Evolutionary conservation across 371 early-diverging fungal genomes (phyloP), one percentile per base, ranked within the genome.

Genomic region (Mortierella sp.): DNA sequence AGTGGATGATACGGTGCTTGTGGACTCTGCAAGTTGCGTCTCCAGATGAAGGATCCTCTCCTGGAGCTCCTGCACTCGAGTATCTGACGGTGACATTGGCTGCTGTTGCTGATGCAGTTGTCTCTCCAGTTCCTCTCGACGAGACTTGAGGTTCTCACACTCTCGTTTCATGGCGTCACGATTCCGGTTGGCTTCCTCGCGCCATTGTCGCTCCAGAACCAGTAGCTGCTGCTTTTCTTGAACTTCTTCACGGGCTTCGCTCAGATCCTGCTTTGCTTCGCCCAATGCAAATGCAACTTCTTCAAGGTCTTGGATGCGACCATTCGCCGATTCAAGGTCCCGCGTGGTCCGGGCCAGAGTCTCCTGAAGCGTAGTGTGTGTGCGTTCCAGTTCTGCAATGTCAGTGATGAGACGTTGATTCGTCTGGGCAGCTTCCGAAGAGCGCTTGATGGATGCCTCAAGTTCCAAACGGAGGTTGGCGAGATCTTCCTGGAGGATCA

Each of bases 401-500:
- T 45, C 31, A 13, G 48, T 29, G 39, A 62, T 79, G 41, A 53
- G 28, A 37, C 56, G 58, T 29, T 60, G 57, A 25, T 69, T 57
- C 47, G 66, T 62, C 37, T 78, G 29, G 22, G 55, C 41, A 9
- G 61, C 52, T 50, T 81, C 76, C 25, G 78, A 48, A 51, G 84
- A 58, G 2, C 57, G 54, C 60, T 78, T 28, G 53, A 63, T 52
- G 66, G 71, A 51, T 22, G 67, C 31, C 63, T 83, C 80, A 47
- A 81, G 70, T 40, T 85, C 71, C 76, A 86, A 80, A 19, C 71
- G 51, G 55, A 83, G 67, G 52, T 83, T 34, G 31, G 39, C 49
- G 12, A 60, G 61, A 14, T 63, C 41, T 28, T 60, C 61, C 40
- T 63, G 57, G 2, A 56, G 56, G 14, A 55, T 16, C 34, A 46